A percentile compares a stretch with the other conserved stretches of the same genome.
These are phyloP conservation scores for Kluyveromyces siamensis DNA, from an alignment of 805 yeast genomes.

Conservation along the genomic window DNA sequence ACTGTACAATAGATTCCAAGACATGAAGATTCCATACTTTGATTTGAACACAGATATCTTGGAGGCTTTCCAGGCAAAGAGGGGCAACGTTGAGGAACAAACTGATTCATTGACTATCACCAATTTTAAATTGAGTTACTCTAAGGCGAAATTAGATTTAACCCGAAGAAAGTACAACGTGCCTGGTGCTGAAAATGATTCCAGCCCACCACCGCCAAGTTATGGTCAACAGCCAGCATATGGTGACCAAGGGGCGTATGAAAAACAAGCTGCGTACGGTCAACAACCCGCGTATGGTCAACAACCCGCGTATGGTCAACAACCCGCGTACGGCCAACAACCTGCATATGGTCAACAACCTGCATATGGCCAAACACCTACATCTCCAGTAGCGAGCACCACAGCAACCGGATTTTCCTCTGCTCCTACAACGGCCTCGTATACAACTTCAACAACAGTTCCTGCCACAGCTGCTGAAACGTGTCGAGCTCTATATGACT, in stretches of 20 bases:
- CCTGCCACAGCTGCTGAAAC: constrained; percentile 39
- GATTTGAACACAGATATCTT: constrained; percentile 77
- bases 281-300: constrained; percentile 14
- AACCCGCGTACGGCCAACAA: constrained; percentile 1
- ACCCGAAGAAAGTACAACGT: constrained; percentile 65
- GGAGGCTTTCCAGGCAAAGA: constrained; percentile 68
- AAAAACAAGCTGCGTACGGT: constrained; percentile 13
- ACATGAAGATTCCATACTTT: constrained; percentile 93
- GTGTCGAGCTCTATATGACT: constrained; percentile 88
- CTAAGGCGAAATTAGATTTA: constrained; percentile 73
- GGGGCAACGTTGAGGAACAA: constrained; percentile 86
- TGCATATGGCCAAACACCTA: constrained; percentile 14
- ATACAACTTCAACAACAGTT: constrained; percentile 22
- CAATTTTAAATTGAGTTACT: constrained; percentile 83
- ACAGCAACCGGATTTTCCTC: constrained; percentile 11
- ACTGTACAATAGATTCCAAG: constrained; percentile 83
- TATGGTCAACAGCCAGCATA: constrained; percentile 30
- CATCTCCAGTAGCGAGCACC: constrained; percentile 1
- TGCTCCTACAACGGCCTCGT: constrained; percentile 13
- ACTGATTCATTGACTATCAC: constrained; percentile 86
- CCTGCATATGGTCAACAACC: constrained; percentile 15
- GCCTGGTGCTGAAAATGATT: constrained; percentile 27
- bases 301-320: constrained; percentile 10
- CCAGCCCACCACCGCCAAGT: constrained; percentile 24
- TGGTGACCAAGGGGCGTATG: constrained; percentile 30